These are phyloP conservation scores for Plasmodium billcollinsi DNA, from an alignment of 169 alveolate species.

Conservation along the genomic window DNA sequence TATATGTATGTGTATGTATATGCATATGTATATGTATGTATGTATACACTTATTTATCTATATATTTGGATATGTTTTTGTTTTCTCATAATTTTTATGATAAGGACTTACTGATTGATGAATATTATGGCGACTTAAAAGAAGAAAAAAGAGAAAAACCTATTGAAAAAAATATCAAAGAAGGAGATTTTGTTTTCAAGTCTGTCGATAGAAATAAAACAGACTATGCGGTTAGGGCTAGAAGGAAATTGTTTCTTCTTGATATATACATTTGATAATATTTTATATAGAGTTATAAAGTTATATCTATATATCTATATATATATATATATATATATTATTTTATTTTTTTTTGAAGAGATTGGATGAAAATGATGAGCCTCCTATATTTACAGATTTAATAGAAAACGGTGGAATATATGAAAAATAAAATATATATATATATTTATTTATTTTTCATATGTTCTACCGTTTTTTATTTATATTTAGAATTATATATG, in stretches of 20 bases:
- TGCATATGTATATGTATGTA: background rate
- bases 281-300: background rate
- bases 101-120: constrained; percentile 59
- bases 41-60: background rate
- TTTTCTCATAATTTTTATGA: constrained; percentile 3
- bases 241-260: background rate
- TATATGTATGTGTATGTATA: background rate
- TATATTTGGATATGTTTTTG: background rate
- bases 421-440: too few relatives aligned
- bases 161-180: background rate
- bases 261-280: background rate
- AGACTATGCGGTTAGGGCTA: constrained; percentile 52
- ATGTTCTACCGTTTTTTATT: too few relatives aligned
- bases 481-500: background rate
- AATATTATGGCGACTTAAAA: constrained; percentile 61
- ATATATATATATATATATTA: too few relatives aligned
- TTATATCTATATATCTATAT: background rate
- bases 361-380: constrained; percentile 63
- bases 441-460: too few relatives aligned
- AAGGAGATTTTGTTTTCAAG: constrained; percentile 43
- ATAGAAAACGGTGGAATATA: constrained; percentile 30
- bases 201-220: constrained; percentile 46
- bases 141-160: constrained; percentile 11
- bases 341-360: constrained; percentile 14
- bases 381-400: constrained; percentile 48